phyloP scores from a whole-genome alignment of 2,329 filamentous ascomycete species.

The Hymenotorrendiella dingleyae region DNA sequence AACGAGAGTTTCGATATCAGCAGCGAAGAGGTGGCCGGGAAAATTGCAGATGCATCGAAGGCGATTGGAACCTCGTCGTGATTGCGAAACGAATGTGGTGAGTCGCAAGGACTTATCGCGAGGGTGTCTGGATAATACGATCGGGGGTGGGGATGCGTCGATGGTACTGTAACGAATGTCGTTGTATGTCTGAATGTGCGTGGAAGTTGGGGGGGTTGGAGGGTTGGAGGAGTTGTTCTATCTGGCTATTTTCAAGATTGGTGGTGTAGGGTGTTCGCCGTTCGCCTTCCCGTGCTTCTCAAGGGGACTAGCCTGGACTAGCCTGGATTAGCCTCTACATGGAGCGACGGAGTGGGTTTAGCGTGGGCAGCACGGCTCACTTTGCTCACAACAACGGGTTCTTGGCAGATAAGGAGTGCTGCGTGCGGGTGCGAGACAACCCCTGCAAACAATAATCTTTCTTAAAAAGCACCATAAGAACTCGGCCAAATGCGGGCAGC shows the following conservation, averaged over 20 bases:
- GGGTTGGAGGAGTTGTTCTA: not conserved
- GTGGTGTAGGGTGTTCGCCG: no score
- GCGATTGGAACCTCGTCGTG: conserved; percentile 1
- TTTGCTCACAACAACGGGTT: no score
- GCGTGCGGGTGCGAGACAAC: no score
- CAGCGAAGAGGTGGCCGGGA: conserved; percentile 10
- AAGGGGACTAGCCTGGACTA: not conserved
- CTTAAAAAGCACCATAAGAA: no score
- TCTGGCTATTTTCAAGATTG: not conserved
- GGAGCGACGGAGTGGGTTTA: no score
- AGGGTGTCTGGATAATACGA: not conserved
- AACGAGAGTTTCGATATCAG: conserved; percentile 7
- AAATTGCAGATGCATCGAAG: conserved; percentile 21
- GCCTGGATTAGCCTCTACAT: no score
- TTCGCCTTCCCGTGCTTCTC: not conserved
- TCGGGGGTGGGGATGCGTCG: not conserved
- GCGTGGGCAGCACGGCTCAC: no score
- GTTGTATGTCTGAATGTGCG: not conserved
- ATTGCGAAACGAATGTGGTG: conserved; percentile 18
- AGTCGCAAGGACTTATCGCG: not conserved
- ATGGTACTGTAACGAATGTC: conserved; percentile 5
- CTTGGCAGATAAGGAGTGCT: no score
- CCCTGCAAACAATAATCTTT: no score
- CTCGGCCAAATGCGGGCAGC: no score
- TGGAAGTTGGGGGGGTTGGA: not conserved